Base-by-base conservation (phyloP, 257 asterid species). In the Nyctanthes arbortristis region DNA sequence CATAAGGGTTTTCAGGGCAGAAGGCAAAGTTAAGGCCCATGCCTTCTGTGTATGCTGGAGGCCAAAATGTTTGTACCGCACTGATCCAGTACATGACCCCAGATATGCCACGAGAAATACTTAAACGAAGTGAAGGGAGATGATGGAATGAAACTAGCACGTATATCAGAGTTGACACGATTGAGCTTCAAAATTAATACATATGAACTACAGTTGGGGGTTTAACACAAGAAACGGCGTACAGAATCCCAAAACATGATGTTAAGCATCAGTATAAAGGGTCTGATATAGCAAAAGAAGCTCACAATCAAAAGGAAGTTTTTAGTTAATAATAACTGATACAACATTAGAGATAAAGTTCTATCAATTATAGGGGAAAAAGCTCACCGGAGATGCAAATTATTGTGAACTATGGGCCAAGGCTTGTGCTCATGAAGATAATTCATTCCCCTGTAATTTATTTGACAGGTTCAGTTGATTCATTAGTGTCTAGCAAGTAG, bases 371-470 rank as follows among this genome's bases (percentile, higher is more conserved):
- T n/a, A n/a, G n/a, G n/a, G n/a, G n/a, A 29, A 25, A 20, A 63
- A 67, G 28, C 78, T 34, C 56, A 83, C 88, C 82, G 74, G 8
- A 77, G 83, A 63, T 79, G 74, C 82, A 85, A 79, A 74, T 83
- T 79, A 69, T 79, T 81, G 85, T 85, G 91, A 72, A 81, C 88
- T 35, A 85, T 85, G 71, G 91, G 88, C 33, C 61, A 72, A 49
- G 88, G 88, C 80, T 83, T 85, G 80, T 85, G 91, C 75, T 79
- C 78, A 75, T 85, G 91, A 68, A 85, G 85, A 80, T 85, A 85
- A 73, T 83, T 85, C 91, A 85, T 79, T 34, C 91, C 91, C 82
- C 91, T 85, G 87, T 25, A 74, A 63, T 67, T 68, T 61, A 68
- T 33, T 24, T 37, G 2, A 52, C 31, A 52, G 20, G 59, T 52